These are phyloP conservation scores for Fomitopsis betulina DNA, from an alignment of 1,284 basidiomycete species.

Conservation along the genomic window DNA sequence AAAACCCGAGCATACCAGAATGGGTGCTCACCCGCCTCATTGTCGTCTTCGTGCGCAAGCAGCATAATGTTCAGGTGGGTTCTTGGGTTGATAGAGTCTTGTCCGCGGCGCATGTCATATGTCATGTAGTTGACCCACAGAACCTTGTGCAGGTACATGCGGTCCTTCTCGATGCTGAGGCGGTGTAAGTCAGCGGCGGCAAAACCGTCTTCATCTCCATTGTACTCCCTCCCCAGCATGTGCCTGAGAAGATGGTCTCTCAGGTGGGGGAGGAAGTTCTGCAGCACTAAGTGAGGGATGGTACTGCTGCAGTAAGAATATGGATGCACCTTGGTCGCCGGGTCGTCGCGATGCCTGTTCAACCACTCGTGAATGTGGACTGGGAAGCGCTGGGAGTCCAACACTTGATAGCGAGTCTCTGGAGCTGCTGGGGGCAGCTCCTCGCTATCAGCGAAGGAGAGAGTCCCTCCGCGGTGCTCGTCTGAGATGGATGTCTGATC, in stretches of 20 bases:
- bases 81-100: conserved; percentile 34
- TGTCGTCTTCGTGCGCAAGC: conserved; percentile 17
- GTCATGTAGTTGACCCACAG: conserved; percentile 39
- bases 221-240: conserved; percentile 3
- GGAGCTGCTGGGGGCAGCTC: not conserved
- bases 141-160: conserved; percentile 26
- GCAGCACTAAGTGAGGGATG: not conserved
- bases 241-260: conserved; percentile 21
- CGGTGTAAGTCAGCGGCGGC: conserved; percentile 5
- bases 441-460: not conserved
- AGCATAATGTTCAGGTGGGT: conserved; percentile 33
- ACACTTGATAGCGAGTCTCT: not conserved
- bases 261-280: conserved; percentile 18
- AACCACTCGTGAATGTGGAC: not conserved
- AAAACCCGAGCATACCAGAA: conserved; percentile 19
- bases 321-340: conserved; percentile 13
- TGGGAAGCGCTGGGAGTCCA: conserved; percentile 10
- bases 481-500: not conserved
- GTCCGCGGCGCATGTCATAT: conserved; percentile 33
- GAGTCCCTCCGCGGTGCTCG: not conserved
- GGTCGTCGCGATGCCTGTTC: conserved; percentile 7
- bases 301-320: not conserved
- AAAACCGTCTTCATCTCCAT: conserved; percentile 14
- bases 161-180: conserved; percentile 19
- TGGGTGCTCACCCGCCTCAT: conserved; percentile 3